Evolutionary conservation across 441 rosid species (phyloP).

Genomic region (Adansonia rubrostipa): DNA sequence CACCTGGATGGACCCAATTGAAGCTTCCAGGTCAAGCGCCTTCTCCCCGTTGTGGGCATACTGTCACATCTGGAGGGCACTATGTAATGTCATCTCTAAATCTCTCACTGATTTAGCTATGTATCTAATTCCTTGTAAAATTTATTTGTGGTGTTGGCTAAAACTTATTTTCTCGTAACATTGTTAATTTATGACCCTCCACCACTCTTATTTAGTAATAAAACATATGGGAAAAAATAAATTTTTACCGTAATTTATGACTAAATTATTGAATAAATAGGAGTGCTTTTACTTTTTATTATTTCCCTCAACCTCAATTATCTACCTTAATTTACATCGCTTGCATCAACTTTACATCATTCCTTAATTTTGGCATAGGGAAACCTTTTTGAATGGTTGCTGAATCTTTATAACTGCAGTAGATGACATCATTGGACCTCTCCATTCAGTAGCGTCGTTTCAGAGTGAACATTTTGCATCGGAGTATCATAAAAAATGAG

Average conservation of each 20-base stretch:
- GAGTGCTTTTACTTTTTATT: neutral
- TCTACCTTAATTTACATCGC: neutral
- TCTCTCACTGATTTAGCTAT: constrained; percentile 26
- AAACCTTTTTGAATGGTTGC: neutral
- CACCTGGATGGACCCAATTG: constrained; percentile 98
- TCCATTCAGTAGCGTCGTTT: neutral
- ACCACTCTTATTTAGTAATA: neutral
- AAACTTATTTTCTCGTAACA: neutral
- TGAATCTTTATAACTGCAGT: neutral
- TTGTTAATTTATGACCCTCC: constrained; percentile 7
- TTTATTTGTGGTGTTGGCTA: neutral
- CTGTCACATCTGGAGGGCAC: constrained; percentile 91
- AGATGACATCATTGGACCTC: neutral
- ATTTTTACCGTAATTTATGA: neutral
- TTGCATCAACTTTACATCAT: neutral
- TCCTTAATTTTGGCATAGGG: neutral
- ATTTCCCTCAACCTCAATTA: neutral
- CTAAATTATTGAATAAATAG: neutral
- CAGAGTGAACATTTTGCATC: neutral
- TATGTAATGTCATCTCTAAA: constrained; percentile 59
- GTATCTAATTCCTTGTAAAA: constrained; percentile 3
- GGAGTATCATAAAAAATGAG: neutral
- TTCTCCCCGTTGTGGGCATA: constrained; percentile 94
- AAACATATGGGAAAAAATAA: neutral
- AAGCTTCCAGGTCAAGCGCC: constrained; percentile 99